These are phyloP conservation scores for Pueraria montana DNA, from an alignment of 306 rosid genomes.

Conservation along the genomic window DNA sequence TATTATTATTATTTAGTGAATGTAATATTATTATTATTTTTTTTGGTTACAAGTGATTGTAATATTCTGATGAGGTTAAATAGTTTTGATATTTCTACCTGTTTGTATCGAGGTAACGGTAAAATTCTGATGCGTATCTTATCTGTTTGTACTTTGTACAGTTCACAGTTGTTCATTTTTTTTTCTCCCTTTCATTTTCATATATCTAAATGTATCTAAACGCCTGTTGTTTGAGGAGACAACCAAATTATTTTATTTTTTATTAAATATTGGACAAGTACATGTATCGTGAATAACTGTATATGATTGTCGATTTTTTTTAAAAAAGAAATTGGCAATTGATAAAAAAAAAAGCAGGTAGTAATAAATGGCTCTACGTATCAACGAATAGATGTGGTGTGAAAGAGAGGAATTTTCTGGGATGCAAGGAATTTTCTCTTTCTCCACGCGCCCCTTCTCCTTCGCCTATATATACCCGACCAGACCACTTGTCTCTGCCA, in stretches of 20 bases:
- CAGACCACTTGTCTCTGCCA: background rate
- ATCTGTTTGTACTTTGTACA: background rate
- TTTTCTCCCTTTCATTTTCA: no score
- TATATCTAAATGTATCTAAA: background rate
- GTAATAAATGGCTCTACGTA: slow-evolving; percentile 38
- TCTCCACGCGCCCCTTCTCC: background rate
- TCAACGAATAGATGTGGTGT: background rate
- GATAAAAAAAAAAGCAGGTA: no score
- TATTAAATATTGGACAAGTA: background rate
- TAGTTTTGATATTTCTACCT: background rate
- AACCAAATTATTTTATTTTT: no score
- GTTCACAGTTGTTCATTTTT: background rate
- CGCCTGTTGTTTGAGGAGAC: background rate
- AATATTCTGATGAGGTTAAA: background rate
- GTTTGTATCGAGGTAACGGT: background rate
- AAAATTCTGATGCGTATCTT: background rate
- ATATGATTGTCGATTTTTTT: background rate
- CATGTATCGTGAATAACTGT: background rate
- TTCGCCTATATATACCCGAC: slow-evolving; percentile 33
- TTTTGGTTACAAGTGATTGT: no score
- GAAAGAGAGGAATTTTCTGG: slow-evolving; percentile 1
- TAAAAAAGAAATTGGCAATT: no score
- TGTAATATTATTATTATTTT: no score
- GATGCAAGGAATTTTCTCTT: background rate
- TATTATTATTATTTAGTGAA: no score